Evolutionary conservation across 2,329 filamentous ascomycete genomes (phyloP), one percentile per base, ranked within the genome.

Genomic region (Boeremia exigua): DNA sequence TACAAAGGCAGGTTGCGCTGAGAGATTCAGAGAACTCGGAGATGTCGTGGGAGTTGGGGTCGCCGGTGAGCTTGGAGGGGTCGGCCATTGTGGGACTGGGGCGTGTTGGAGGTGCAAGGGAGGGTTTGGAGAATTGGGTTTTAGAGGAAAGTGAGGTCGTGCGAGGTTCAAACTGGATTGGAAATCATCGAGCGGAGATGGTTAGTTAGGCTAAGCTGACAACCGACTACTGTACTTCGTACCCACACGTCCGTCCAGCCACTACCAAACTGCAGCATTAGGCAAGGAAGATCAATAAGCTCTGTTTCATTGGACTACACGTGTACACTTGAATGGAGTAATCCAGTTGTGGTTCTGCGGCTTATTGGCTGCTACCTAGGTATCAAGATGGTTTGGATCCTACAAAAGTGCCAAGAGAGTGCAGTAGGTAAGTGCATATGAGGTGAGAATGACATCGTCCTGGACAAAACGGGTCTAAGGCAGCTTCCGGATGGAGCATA

Each of bases 1-100:
- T 78, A 66, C 80, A 82, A 34, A 80, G 74, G 59, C 80, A 83
- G 7, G 75, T 73, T 11, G 78, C 77, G 23, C 68, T 67, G 11
- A 80, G 68, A 10, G 63, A 65, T 4, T 71, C 60, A 39, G 63
- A 54, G 66, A 78, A 78, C 9, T 68, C 37, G 17, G 71, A 66
- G 4, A 54, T 12, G 28, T 68, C 59, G 58, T 79, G 75, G 9
- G 63, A 54, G 10, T 79, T 79, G 2, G 77, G 78, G 54, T 79
- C 68, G 47, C 76, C 77, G 29, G 75, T 77, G 15, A 62, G 33
- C 29, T 48, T 36, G 25, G 11, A 25, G 43, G 52, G 67, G 32
- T 33, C 30, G 6, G 47, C 34, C 54, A 56, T 56, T 11, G 19
- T 51, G 9, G 19, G 5, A 15, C 12, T 25, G 19, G 23, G 28